Percentiles rank a stretch among this genome's conserved stretches.
These are phyloP conservation scores for Jamesozyma spencerorum DNA, from an alignment of 805 yeast genomes.

Conservation along the genomic window DNA sequence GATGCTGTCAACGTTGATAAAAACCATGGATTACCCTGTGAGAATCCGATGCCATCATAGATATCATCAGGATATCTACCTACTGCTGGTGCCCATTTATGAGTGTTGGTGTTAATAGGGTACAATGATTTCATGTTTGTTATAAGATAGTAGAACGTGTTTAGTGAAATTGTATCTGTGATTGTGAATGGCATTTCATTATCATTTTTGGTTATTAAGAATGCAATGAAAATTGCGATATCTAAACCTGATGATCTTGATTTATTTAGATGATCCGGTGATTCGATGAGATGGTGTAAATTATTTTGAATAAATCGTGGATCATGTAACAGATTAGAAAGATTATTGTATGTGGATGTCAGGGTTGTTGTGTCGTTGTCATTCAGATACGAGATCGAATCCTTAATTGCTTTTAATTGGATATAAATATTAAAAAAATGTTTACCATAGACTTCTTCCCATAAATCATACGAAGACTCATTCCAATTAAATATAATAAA, in stretches of 20 bases:
- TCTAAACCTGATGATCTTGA: slow-evolving; percentile 68
- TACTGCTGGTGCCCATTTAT: slow-evolving; percentile 47
- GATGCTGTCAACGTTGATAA: slow-evolving; percentile 64
- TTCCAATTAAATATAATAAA: slow-evolving; percentile 59
- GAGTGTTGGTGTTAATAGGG: slow-evolving; percentile 57
- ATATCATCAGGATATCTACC: slow-evolving; percentile 93
- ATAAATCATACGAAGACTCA: slow-evolving; percentile 65
- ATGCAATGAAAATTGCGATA: slow-evolving; percentile 51
- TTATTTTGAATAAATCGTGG: slow-evolving; percentile 2
- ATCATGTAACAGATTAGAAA: too few relatives aligned
- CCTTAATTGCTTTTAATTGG: slow-evolving; percentile 58
- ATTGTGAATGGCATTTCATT: slow-evolving; percentile 50
- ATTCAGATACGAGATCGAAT: too few relatives aligned
- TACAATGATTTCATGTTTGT: slow-evolving; percentile 64
- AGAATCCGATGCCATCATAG: slow-evolving; percentile 62
- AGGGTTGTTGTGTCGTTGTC: too few relatives aligned
- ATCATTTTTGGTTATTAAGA: slow-evolving; percentile 33
- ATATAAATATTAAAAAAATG: slow-evolving; percentile 76
- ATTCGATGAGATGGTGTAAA: slow-evolving; percentile 57
- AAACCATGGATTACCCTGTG: slow-evolving; percentile 93
- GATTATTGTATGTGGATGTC: too few relatives aligned
- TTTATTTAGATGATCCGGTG: slow-evolving; percentile 41
- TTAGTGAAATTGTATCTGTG: slow-evolving; percentile 46
- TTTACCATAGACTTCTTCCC: slow-evolving; percentile 77
- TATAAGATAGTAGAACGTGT: slow-evolving; percentile 54